A percentile compares a stretch with the other conserved stretches of the same genome.
Conservation (phyloP, 2,329 filamentous ascomycete genomes). For the Leptodontidium sp. region DNA sequence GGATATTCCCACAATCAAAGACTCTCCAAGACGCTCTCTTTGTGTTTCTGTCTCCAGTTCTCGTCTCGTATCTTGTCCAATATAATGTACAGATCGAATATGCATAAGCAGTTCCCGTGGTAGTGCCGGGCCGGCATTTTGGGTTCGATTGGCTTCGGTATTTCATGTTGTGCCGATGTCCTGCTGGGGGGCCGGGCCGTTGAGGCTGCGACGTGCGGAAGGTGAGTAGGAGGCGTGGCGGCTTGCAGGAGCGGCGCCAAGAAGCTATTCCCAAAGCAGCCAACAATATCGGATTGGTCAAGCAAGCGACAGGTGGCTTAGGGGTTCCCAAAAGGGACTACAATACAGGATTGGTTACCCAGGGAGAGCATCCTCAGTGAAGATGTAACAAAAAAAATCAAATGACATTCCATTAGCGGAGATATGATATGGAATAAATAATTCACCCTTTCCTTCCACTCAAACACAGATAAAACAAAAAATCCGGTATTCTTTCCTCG, state of each 20-base stretch:
- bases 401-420: slow-evolving; percentile 1
- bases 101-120: slow-evolving; percentile 4
- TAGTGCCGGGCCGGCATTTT: background rate
- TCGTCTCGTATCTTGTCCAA: slow-evolving; percentile 3
- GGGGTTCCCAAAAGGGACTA: background rate
- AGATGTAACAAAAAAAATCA: background rate
- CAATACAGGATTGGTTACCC: background rate
- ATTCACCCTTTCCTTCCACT: slow-evolving; percentile 1
- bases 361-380: background rate
- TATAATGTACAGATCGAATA: slow-evolving; percentile 5
- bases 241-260: background rate
- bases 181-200: background rate
- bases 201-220: background rate
- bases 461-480: slow-evolving; percentile 1
- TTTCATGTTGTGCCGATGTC: background rate
- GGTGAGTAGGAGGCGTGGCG: background rate
- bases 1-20: slow-evolving; percentile 5
- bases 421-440: background rate
- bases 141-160: slow-evolving; percentile 2
- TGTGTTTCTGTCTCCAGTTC: slow-evolving; percentile 2
- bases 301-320: background rate
- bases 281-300: slow-evolving; percentile 3
- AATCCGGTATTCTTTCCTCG: background rate
- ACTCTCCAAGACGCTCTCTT: background rate
- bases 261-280: slow-evolving; percentile 2